Evolutionary conservation across 208 protist genomes (phyloP).

Genomic region (Borovskyia barvae): DNA sequence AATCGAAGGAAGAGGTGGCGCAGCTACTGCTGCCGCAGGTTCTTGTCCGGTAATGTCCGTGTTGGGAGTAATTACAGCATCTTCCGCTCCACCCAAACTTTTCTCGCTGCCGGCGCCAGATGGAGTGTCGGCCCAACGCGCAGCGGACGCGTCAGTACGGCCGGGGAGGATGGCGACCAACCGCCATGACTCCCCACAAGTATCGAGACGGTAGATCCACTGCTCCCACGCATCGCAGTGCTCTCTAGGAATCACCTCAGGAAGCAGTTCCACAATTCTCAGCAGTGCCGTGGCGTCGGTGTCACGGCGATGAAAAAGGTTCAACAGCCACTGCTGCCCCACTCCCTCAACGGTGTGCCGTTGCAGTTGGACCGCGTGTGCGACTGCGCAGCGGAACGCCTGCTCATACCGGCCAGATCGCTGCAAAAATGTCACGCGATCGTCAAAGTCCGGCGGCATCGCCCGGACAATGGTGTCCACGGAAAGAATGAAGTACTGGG

Average conservation of each 20-base stretch:
- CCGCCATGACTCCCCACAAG: conserved; percentile 46
- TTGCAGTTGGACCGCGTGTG: conserved; percentile 21
- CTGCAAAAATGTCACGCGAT: conserved; percentile 67
- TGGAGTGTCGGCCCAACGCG: not conserved
- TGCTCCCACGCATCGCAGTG: conserved; percentile 54
- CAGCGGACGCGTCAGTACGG: conserved; percentile 8
- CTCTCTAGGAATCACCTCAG: conserved; percentile 15
- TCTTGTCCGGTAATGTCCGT: not conserved
- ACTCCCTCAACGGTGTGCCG: conserved; percentile 20
- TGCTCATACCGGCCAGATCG: conserved; percentile 24
- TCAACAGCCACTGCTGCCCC: conserved; percentile 29
- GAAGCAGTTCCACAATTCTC: conserved; percentile 28
- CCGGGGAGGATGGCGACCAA: conserved; percentile 51
- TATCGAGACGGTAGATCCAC: conserved; percentile 68
- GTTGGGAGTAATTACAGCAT: too few species aligned
- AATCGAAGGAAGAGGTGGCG: conserved; percentile 16
- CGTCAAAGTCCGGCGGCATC: conserved; percentile 47
- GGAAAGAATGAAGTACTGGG: conserved; percentile 53
- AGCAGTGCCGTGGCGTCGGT: conserved; percentile 6
- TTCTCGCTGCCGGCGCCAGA: not conserved
- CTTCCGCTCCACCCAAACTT: too few species aligned
- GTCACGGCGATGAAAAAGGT: conserved; percentile 15
- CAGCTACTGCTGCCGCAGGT: not conserved
- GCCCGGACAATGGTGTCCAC: conserved; percentile 55
- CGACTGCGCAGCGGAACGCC: conserved; percentile 44